Percentiles rank a stretch among this genome's conserved stretches.
phyloP scores from a whole-genome alignment of 192 early-diverging fungal species.

The Mortierella claussenii region DNA sequence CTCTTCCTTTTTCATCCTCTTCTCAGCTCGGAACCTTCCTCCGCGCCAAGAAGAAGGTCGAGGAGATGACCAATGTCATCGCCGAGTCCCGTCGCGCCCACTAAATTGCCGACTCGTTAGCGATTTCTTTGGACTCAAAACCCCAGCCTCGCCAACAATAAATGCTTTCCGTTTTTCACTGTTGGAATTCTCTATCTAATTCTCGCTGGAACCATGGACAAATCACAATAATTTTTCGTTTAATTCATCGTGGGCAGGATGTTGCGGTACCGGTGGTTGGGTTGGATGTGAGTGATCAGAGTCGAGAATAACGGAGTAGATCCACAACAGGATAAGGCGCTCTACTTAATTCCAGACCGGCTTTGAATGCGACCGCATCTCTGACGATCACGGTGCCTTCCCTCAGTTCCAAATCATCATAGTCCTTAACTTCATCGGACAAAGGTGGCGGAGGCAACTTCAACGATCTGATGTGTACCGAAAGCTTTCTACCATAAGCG shows the following conservation, averaged over 20 bases:
- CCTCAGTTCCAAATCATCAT: conserved; percentile 26
- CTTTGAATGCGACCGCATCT: conserved; percentile 60
- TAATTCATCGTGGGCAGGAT: too few relatives aligned
- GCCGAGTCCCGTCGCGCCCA: conserved; percentile 88
- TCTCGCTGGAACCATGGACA: too few relatives aligned
- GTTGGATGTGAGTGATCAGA: too few relatives aligned
- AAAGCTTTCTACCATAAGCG: conserved; percentile 27
- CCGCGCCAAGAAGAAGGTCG: conserved; percentile 99
- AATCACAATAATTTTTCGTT: too few relatives aligned
- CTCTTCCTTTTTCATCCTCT: background rate
- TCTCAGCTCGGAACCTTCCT: conserved; percentile 90
- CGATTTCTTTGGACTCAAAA: conserved; percentile 1
- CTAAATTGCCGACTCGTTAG: conserved; percentile 19
- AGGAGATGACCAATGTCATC: conserved; percentile 93
- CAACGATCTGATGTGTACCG: conserved; percentile 58
- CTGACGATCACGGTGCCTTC: conserved; percentile 48
- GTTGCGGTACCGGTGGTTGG: too few relatives aligned
- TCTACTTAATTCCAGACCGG: conserved; percentile 48
- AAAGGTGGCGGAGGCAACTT: conserved; percentile 10
- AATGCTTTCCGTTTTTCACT: conserved; percentile 14
- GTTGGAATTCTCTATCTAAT: too few relatives aligned
- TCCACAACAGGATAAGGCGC: conserved; percentile 52
- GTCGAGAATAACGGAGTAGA: conserved; percentile 13
- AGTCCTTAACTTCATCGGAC: background rate
- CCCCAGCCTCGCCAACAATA: conserved; percentile 21